Evolutionary conservation across 2,329 filamentous ascomycete species (phyloP).

Genomic region (Mycosphaerella sp.): DNA sequence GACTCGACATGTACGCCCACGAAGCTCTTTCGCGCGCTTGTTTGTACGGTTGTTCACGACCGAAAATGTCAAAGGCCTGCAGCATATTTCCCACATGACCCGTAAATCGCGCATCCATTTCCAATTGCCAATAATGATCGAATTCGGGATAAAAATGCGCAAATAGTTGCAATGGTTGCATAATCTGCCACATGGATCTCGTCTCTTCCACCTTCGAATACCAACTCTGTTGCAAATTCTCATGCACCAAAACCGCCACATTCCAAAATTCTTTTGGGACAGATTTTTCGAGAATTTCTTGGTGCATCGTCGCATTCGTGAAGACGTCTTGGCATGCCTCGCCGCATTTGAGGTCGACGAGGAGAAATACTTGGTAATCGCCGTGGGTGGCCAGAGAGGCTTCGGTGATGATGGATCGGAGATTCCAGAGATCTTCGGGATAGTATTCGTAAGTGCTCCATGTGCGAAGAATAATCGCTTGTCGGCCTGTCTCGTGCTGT

Average conservation of each 20-base stretch:
- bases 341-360: slow-evolving; percentile 78
- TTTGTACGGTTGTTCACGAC: slow-evolving; percentile 58
- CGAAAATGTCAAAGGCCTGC: slow-evolving; percentile 44
- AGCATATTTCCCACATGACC: slow-evolving; percentile 56
- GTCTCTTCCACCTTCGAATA: slow-evolving; percentile 63
- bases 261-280: slow-evolving; percentile 75
- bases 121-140: slow-evolving; percentile 67
- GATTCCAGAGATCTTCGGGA: slow-evolving; percentile 67
- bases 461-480: slow-evolving; percentile 57
- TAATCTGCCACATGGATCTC: slow-evolving; percentile 53
- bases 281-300: slow-evolving; percentile 32
- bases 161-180: slow-evolving; percentile 54
- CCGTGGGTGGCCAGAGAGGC: slow-evolving; percentile 70
- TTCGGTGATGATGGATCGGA: slow-evolving; percentile 78
- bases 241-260: slow-evolving; percentile 82
- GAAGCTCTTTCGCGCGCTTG: slow-evolving; percentile 65
- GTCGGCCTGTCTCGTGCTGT: slow-evolving; percentile 3
- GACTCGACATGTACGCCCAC: slow-evolving; percentile 63
- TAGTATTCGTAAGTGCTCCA: slow-evolving; percentile 74
- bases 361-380: slow-evolving; percentile 73
- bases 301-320: slow-evolving; percentile 59
- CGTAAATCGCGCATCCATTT: slow-evolving; percentile 71
- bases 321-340: slow-evolving; percentile 68
- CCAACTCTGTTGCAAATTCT: slow-evolving; percentile 74
- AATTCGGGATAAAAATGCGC: slow-evolving; percentile 42